Conservation (phyloP, 2,329 filamentous ascomycete genomes). For the Aspergillus puulaauensis region DNA sequence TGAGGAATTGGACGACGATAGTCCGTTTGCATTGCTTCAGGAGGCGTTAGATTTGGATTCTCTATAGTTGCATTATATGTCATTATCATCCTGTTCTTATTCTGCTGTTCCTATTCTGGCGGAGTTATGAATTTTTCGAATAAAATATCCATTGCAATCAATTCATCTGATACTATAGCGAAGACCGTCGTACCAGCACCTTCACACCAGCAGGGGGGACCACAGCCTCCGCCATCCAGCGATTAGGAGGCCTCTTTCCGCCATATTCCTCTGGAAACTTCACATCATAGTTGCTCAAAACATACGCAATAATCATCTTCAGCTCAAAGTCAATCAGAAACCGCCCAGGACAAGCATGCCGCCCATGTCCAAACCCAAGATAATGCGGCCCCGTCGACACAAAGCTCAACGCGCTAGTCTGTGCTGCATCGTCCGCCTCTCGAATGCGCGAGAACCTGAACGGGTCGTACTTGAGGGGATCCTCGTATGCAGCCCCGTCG, state of each 20-base stretch:
- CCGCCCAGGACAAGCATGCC: conserved; percentile 6
- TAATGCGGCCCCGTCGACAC: conserved; percentile 11
- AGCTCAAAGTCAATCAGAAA: conserved; percentile 15
- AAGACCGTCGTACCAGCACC: neutral
- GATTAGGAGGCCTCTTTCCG: conserved; percentile 9
- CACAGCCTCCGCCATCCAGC: conserved; percentile 13
- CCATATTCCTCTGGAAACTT: conserved; percentile 14
- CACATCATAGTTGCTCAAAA: conserved; percentile 7
- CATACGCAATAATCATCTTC: conserved; percentile 16
- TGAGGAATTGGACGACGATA: neutral
- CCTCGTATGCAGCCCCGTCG: conserved; percentile 32
- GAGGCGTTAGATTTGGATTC: neutral
- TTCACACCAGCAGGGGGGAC: conserved; percentile 8
- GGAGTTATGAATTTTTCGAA: no score
- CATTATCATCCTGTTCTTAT: no score
- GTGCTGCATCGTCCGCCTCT: neutral
- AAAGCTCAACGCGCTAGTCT: conserved; percentile 6
- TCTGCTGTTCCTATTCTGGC: no score
- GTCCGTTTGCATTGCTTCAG: neutral
- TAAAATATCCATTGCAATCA: no score
- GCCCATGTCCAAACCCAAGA: conserved; percentile 6
- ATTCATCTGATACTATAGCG: no score
- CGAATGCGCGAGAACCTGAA: conserved; percentile 41
- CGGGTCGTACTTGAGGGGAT: conserved; percentile 42
- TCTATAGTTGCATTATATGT: neutral